Conservation (phyloP, 2,329 filamentous ascomycete species). For the Xylariaceae sp. region DNA sequence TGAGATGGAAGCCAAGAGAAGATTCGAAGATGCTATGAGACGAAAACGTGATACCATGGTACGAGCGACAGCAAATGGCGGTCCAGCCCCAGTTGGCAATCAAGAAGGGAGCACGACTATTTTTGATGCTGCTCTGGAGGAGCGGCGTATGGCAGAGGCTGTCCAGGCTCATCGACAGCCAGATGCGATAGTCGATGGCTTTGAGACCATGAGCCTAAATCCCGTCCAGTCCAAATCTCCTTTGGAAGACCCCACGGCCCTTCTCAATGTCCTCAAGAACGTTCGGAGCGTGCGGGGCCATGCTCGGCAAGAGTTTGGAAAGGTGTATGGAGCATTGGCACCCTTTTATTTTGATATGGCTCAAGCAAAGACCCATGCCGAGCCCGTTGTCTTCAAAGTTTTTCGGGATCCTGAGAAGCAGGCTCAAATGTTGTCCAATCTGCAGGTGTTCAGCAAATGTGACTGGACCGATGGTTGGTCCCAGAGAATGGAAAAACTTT, state of each 20-base stretch:
- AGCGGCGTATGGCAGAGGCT: constrained; percentile 55
- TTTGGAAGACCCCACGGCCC: constrained; percentile 64
- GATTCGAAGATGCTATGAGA: constrained; percentile 76
- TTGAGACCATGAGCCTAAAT: constrained; percentile 75
- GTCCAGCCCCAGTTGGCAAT: constrained; percentile 28
- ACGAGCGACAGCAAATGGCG: constrained; percentile 37
- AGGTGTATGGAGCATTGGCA: constrained; percentile 84
- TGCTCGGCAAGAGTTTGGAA: constrained; percentile 89
- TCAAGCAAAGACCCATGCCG: constrained; percentile 73
- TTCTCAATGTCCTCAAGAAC: constrained; percentile 72
- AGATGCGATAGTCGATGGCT: constrained; percentile 64
- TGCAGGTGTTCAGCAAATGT: constrained; percentile 78
- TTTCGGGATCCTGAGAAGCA: constrained; percentile 90
- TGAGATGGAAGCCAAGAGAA: constrained; percentile 80
- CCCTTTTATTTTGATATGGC: constrained; percentile 89
- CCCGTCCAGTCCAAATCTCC: constrained; percentile 51
- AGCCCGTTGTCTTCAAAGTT: constrained; percentile 84
- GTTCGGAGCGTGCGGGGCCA: constrained; percentile 82
- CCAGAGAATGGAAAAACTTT: constrained; percentile 74
- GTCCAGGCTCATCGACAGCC: constrained; percentile 41
- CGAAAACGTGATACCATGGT: constrained; percentile 63
- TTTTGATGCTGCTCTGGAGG: constrained; percentile 76
- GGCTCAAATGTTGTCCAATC: constrained; percentile 84
- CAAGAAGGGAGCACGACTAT: constrained; percentile 61
- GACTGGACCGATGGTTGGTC: constrained; percentile 80